Evolutionary conservation across 106 monocot species (phyloP).

Genomic region (Phalaenopsis equestris): DNA sequence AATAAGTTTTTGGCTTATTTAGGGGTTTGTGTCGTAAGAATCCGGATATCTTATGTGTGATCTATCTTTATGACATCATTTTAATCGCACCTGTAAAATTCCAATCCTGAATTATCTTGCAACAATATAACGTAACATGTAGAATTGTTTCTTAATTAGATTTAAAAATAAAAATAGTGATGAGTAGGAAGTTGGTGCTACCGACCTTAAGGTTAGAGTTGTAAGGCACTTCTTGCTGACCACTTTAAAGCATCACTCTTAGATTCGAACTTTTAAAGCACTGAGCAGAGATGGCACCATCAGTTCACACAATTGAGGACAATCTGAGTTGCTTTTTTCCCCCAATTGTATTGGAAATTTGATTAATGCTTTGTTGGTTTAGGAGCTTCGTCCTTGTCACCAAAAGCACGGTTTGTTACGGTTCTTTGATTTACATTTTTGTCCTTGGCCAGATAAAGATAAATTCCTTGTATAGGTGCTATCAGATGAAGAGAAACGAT

Average conservation of each 20-base stretch:
- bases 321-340: neutral
- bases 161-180: neutral
- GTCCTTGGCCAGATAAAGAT: constrained; percentile 12
- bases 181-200: neutral
- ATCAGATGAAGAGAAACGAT: constrained; percentile 94
- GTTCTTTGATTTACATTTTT: constrained; percentile 9
- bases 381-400: neutral
- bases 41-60: too few species aligned
- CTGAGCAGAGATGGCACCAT: neutral
- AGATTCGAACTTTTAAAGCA: neutral
- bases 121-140: neutral
- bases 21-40: too few species aligned
- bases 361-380: neutral
- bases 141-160: neutral
- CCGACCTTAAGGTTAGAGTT: neutral
- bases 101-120: neutral
- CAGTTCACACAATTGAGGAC: neutral
- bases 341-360: neutral
- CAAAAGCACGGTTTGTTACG: neutral
- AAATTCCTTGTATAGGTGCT: constrained; percentile 59
- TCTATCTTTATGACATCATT: neutral
- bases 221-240: neutral
- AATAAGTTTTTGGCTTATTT: too few species aligned
- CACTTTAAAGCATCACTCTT: neutral
- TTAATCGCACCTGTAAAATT: neutral